Conservation (phyloP, 202 grass and related monocot genomes). For the Eragrostis tef region DNA sequence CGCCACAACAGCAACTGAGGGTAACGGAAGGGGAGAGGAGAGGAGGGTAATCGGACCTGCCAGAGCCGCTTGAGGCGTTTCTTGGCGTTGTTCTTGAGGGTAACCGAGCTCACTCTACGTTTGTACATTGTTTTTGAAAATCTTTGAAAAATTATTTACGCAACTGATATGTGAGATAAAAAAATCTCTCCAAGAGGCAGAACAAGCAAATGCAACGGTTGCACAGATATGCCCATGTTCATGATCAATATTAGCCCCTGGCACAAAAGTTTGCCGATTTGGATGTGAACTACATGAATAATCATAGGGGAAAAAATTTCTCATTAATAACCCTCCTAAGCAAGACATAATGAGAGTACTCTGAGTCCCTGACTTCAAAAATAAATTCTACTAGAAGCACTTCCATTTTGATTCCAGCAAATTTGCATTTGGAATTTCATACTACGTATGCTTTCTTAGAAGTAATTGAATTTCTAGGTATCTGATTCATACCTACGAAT, state of each 20-base stretch:
- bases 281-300: no score
- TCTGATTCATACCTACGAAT: background rate
- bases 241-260: background rate
- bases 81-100: slow-evolving; percentile 91
- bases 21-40: no score
- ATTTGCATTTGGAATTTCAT: background rate
- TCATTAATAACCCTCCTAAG: background rate
- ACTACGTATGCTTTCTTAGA: no score
- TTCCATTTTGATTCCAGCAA: background rate
- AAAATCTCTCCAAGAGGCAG: no score
- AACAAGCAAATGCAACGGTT: no score
- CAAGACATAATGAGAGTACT: background rate
- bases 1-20: background rate
- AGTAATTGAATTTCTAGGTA: background rate
- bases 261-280: background rate
- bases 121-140: no score
- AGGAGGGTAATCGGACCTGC: slow-evolving; percentile 53
- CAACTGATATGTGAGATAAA: no score
- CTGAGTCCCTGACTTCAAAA: background rate
- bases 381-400: background rate
- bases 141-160: no score
- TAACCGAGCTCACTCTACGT: no score
- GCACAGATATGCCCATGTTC: no score
- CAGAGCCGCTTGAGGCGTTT: slow-evolving; percentile 84
- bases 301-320: no score